These are phyloP conservation scores for Coccinonectria pachysandricola DNA, from an alignment of 2,329 filamentous ascomycete genomes.

Conservation along the genomic window DNA sequence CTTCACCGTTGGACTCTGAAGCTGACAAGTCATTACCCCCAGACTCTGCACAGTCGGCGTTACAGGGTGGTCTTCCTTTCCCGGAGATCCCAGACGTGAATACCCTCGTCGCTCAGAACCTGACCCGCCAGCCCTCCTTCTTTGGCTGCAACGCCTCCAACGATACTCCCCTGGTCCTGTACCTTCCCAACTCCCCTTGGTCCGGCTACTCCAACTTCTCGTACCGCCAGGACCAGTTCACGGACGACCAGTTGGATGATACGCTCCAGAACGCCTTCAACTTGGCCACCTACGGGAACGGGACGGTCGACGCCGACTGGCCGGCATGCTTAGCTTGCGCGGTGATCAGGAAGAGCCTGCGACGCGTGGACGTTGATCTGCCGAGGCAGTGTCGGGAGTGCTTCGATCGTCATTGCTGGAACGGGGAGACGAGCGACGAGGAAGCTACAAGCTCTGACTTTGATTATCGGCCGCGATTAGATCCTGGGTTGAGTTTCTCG, in stretches of 20 bases:
- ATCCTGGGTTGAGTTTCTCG: conserved; percentile 11
- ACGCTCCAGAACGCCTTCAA: conserved; percentile 59
- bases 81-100: conserved; percentile 17
- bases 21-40: not conserved
- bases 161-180: conserved; percentile 16
- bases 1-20: too few species aligned
- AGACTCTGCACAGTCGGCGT: conserved; percentile 12
- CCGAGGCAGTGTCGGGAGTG: conserved; percentile 16
- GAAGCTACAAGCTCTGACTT: conserved; percentile 9
- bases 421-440: conserved; percentile 8
- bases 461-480: conserved; percentile 9
- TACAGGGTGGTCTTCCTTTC: conserved; percentile 17
- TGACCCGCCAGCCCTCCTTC: conserved; percentile 18
- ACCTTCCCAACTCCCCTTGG: conserved; percentile 21
- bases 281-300: conserved; percentile 68
- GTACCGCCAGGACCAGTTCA: conserved; percentile 14
- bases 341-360: conserved; percentile 58
- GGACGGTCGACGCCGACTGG: conserved; percentile 60
- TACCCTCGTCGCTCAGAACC: conserved; percentile 16
- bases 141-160: conserved; percentile 17
- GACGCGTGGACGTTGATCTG: conserved; percentile 16
- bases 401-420: conserved; percentile 18
- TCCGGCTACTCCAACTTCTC: conserved; percentile 19
- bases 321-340: conserved; percentile 72
- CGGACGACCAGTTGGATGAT: conserved; percentile 13